phyloP scores from a whole-genome alignment of 805 yeast species.

The Starmerella asiatica region DNA sequence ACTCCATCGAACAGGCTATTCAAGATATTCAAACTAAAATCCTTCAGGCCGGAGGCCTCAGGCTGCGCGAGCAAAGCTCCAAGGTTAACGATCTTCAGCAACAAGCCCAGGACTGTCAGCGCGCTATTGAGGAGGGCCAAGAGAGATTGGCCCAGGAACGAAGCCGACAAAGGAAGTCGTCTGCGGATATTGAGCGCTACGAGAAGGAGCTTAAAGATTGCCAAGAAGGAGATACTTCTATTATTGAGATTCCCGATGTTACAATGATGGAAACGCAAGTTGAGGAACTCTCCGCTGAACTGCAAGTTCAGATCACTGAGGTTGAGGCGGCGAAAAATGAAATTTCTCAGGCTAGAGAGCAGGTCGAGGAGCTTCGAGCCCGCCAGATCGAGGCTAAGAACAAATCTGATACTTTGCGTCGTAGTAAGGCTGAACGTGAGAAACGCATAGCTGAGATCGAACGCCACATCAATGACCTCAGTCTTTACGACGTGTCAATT shows the following conservation, averaged over 20 bases:
- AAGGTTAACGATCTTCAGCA: conserved; percentile 60
- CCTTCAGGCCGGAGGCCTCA: conserved; percentile 84
- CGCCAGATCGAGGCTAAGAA: conserved; percentile 17
- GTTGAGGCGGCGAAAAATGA: conserved; percentile 15
- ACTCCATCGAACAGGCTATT: conserved; percentile 43
- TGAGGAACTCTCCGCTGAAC: conserved; percentile 1
- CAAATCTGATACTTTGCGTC: neutral
- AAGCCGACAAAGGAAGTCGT: conserved; percentile 6
- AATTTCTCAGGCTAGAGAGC: conserved; percentile 27
- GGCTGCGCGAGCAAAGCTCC: conserved; percentile 55
- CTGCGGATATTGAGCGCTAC: conserved; percentile 28
- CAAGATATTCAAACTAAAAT: conserved; percentile 56
- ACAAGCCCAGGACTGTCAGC: conserved; percentile 29
- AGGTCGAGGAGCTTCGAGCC: conserved; percentile 25
- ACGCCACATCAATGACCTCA: neutral
- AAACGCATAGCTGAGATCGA: neutral
- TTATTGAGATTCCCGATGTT: neutral
- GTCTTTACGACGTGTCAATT: conserved; percentile 9
- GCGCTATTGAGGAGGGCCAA: conserved; percentile 40
- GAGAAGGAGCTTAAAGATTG: conserved; percentile 18
- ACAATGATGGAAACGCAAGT: conserved; percentile 4
- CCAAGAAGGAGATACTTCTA: conserved; percentile 13
- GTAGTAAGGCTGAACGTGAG: neutral
- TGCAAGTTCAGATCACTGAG: neutral
- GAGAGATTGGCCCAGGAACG: conserved; percentile 24